Evolutionary conservation across 768 basidiomycete genomes (phyloP), one percentile per base, ranked within the genome.

Genomic region (Paxillus rubicundulus): DNA sequence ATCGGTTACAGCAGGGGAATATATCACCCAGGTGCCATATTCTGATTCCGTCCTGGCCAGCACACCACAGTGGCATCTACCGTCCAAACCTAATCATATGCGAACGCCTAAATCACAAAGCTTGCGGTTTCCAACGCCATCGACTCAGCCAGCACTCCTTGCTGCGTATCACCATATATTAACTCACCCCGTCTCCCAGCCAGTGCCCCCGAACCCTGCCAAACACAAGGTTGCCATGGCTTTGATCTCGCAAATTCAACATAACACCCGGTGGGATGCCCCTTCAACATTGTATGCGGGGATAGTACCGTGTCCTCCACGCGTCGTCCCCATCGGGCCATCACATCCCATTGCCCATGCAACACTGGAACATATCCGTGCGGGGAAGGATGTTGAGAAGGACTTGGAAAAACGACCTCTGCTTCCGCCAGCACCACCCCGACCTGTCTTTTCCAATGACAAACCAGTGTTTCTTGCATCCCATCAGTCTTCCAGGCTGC

Each of bases 161-260:
- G 72, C 75, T 12, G 88, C 86, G 5, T 90, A 88, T 61, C 89
- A 88, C 56, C 84, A 90, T 58, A 85, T 89, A 54, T 77, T 89
- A 45, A 89, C 85, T 0, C 82, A 89, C 58, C 85, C 86, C 1
- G 79, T 84, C 0, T 72, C 82, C 0, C 64, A 77, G 47, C 71
- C 75, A 0, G 72, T 73, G 5, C 60, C 79, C 9, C 70, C 81
- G 3, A 87, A 82, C 48, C 82, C 84, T 28, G 70, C 82, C 5
- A 79, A 86, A 40, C 88, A 91, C 70, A 84, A 82, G 61, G 83
- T 90, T n/a, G 84, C 86, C 4, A 82, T 90, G 79, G 77, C 84
- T 0, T 71, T 91, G 9, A 75, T 90, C 33, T 65, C 74, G 0
- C 79, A 85, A 47, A 72, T 80, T 3, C 82, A 88, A 64, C 66